Evolutionary conservation across 2,329 filamentous ascomycete species (phyloP).

Genomic region (Scedosporium minutisporum): DNA sequence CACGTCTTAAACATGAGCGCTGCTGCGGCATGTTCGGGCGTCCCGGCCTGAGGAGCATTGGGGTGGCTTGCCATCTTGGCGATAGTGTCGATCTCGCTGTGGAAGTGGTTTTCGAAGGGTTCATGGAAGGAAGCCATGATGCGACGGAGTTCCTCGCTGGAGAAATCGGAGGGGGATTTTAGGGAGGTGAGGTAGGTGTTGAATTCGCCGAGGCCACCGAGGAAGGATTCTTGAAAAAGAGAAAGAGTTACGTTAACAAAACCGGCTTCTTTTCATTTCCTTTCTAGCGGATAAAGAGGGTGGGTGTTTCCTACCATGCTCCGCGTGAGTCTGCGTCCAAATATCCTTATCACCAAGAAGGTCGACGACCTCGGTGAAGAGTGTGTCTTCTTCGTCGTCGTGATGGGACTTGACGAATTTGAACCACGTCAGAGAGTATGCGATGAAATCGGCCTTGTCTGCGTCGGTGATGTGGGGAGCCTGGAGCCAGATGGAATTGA

Average conservation of each 20-base stretch:
- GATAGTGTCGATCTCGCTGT: conserved; percentile 44
- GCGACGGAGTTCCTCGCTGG: conserved; percentile 31
- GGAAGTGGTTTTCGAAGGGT: conserved; percentile 45
- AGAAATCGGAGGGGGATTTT: conserved; percentile 29
- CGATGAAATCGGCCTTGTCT: conserved; percentile 48
- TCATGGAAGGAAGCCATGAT: conserved; percentile 42
- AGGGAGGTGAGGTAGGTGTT: conserved; percentile 39
- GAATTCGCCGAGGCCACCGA: conserved; percentile 41
- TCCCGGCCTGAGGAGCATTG: conserved; percentile 36
- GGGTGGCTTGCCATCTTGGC: conserved; percentile 38
- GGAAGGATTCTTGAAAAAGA: conserved; percentile 31
- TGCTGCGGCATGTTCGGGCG: conserved; percentile 34
- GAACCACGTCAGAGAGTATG: conserved; percentile 48
- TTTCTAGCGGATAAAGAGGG: neutral
- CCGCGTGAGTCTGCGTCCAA: conserved; percentile 41
- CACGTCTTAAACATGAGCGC: conserved; percentile 45
- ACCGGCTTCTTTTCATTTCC: conserved; percentile 13
- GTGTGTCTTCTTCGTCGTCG: conserved; percentile 46
- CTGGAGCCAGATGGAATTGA: conserved; percentile 55
- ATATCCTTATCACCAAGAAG: conserved; percentile 39
- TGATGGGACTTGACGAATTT: conserved; percentile 52
- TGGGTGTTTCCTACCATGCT: conserved; percentile 36
- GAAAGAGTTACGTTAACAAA: neutral
- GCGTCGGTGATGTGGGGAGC: conserved; percentile 38
- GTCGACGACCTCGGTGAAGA: conserved; percentile 46